Conservation (phyloP, 108 stramenopile species). For the Aurantiochytrium sp. region DNA sequence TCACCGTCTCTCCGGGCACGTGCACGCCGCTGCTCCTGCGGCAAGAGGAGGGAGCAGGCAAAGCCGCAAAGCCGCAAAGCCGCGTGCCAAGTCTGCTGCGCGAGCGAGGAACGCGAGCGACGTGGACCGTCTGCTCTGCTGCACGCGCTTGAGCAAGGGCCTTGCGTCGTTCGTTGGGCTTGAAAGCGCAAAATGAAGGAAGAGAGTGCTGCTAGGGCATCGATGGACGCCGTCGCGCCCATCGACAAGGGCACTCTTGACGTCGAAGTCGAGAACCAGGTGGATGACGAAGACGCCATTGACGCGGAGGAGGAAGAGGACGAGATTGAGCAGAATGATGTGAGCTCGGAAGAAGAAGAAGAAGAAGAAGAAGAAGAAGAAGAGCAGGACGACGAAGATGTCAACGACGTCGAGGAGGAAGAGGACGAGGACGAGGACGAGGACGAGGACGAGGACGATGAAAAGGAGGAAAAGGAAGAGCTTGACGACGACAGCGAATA, state of each 20-base stretch:
- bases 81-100: too few relatives aligned
- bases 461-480: conserved; percentile 24
- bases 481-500: not conserved
- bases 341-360: not conserved
- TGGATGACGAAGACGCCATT: conserved; percentile 33
- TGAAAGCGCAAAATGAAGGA: conserved; percentile 20
- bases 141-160: not conserved
- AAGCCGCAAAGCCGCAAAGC: too few relatives aligned
- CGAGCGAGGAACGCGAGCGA: too few relatives aligned
- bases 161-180: conserved; percentile 68
- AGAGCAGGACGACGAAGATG: conserved; percentile 28
- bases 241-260: conserved; percentile 35
- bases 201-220: not conserved
- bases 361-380: conserved; percentile 62
- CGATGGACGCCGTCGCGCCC: conserved; percentile 53
- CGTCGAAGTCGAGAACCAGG: conserved; percentile 52
- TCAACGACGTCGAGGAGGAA: conserved; percentile 30
- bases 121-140: too few relatives aligned
- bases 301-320: conserved; percentile 20
- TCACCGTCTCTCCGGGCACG: too few relatives aligned
- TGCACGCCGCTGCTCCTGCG: too few relatives aligned
- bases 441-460: conserved; percentile 23
- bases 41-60: too few relatives aligned
- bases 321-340: not conserved
- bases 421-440: conserved; percentile 63